Conservation (phyloP, 2,329 filamentous ascomycete species). For the Pleochaeta shiraiana region DNA sequence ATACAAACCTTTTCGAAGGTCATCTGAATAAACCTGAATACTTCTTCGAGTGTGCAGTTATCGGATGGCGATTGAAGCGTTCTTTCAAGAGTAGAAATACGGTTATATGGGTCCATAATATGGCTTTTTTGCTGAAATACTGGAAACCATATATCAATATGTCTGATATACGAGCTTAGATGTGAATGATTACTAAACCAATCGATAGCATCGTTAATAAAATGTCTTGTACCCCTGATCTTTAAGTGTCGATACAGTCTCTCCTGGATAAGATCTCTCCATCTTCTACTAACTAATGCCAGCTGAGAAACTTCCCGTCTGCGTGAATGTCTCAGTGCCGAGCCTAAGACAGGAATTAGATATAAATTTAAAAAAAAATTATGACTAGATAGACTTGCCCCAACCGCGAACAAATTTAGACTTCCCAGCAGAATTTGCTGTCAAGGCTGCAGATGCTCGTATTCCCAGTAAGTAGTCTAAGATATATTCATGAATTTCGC, state of each 20-base stretch:
- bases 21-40: conserved; percentile 38
- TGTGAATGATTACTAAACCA: conserved; percentile 39
- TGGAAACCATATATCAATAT: conserved; percentile 59
- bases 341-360: background rate
- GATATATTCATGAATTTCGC: conserved; percentile 51
- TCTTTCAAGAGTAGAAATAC: background rate
- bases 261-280: conserved; percentile 46
- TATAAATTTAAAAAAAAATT: too few relatives aligned
- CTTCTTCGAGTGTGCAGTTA: conserved; percentile 48
- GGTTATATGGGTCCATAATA: background rate
- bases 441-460: conserved; percentile 37
- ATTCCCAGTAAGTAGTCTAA: conserved; percentile 51
- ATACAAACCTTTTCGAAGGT: conserved; percentile 36
- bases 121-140: conserved; percentile 29
- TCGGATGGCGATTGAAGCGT: conserved; percentile 29
- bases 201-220: conserved; percentile 32
- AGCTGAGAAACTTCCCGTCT: conserved; percentile 44
- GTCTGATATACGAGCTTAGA: conserved; percentile 41
- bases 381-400: conserved; percentile 23
- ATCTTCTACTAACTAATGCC: conserved; percentile 37
- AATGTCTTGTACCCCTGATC: conserved; percentile 46
- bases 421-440: conserved; percentile 30
- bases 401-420: conserved; percentile 32
- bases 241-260: conserved; percentile 57
- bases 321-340: conserved; percentile 39